A percentile compares a stretch with the other conserved stretches of the same genome.
phyloP scores from a whole-genome alignment of 2,329 filamentous ascomycete genomes.

The Fusarium guadeloupense region DNA sequence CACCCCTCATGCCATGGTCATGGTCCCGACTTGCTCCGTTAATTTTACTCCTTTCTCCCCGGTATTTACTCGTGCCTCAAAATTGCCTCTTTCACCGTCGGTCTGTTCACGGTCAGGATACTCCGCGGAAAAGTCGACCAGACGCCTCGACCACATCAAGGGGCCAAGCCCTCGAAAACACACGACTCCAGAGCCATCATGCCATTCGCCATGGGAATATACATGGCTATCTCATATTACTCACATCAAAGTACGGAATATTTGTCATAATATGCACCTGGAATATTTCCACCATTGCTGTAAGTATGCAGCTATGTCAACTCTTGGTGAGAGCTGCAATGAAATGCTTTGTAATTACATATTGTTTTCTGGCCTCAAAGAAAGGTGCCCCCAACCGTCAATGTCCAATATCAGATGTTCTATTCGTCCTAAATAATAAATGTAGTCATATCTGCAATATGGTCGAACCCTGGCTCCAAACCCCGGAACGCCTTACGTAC shows the following conservation, averaged over 20 bases:
- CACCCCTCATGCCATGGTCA: constrained; percentile 13
- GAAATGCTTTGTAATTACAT: not conserved
- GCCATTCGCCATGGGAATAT: too few relatives aligned
- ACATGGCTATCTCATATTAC: constrained; percentile 8
- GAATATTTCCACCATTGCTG: constrained; percentile 4
- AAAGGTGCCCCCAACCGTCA: not conserved
- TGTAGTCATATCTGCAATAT: constrained; percentile 31
- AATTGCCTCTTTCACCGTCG: constrained; percentile 32
- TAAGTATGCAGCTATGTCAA: not conserved
- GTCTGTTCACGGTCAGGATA: constrained; percentile 31
- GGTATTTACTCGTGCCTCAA: constrained; percentile 21
- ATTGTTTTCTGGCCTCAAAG: not conserved
- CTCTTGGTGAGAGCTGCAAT: not conserved
- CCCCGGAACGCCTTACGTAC: constrained; percentile 43
- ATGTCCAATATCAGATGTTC: constrained; percentile 18
- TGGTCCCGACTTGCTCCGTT: constrained; percentile 35
- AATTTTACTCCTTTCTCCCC: constrained; percentile 19
- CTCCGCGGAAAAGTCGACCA: constrained; percentile 11
- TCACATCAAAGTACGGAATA: not conserved
- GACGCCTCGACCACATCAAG: constrained; percentile 9
- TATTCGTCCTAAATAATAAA: constrained; percentile 28
- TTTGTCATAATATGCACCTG: constrained; percentile 2
- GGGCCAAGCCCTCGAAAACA: constrained; percentile 16
- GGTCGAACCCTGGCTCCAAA: constrained; percentile 21
- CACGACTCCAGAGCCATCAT: constrained; percentile 20